Conservation (phyloP, 371 early-diverging fungal genomes). For the Dinochytrium kinnereticum region DNA sequence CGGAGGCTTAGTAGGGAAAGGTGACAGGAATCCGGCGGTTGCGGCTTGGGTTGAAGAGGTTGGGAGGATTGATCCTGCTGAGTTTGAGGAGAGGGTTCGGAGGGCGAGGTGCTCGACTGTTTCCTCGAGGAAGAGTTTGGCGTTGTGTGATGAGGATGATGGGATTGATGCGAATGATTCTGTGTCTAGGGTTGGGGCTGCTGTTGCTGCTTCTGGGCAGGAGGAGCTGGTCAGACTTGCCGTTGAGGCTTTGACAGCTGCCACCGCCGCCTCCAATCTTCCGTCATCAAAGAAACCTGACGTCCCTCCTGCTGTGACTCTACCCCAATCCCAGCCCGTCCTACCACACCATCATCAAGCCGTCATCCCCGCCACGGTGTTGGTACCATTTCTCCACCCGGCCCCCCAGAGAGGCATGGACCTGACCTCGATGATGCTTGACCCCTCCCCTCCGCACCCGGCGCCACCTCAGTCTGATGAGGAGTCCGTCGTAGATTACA, state of each 20-base stretch:
- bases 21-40: conserved; percentile 8
- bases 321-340: background rate
- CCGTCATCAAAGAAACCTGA: background rate
- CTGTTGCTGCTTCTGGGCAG: background rate
- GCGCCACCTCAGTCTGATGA: background rate
- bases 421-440: background rate
- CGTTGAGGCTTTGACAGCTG: background rate
- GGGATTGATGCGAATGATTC: conserved; percentile 18
- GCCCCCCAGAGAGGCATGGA: background rate
- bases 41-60: conserved; percentile 17
- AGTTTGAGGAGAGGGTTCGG: background rate
- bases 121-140: background rate
- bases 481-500: background rate
- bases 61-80: conserved; percentile 6
- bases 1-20: no score
- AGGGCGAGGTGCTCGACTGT: no score
- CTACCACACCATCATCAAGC: no score
- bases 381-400: conserved; percentile 9
- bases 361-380: background rate
- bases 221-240: background rate
- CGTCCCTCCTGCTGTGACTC: background rate
- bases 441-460: background rate
- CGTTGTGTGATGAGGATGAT: conserved; percentile 12
- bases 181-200: conserved; percentile 4
- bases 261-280: background rate